Evolutionary conservation across 1,284 basidiomycete species (phyloP), one percentile per base, ranked within the genome.

Genomic region (Anthracocystis walkeri): DNA sequence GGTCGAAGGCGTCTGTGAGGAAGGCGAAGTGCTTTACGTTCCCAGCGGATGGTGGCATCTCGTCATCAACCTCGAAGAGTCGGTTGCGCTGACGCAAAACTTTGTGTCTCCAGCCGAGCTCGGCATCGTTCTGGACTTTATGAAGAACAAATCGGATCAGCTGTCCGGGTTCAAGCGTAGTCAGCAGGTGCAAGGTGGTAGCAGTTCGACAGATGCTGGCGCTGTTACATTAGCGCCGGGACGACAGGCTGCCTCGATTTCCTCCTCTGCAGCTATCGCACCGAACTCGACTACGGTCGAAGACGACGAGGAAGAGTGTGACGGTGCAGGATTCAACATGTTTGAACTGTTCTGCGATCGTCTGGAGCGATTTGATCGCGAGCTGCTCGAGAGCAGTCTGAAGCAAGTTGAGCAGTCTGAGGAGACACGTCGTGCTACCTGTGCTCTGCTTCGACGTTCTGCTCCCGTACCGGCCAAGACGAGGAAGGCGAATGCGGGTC

Each of bases 1-100:
- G 73, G 56, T 85, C 5, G 83, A 86, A 49, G 87, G 86, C 2
- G 83, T 87, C 4, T 87, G 87, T 72, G 70, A 65, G 21, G 80
- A 74, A 23, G 86, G 86, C 18, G 85, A 86, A 64, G 82, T 84
- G 51, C 78, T 86, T 51, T 86, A 85, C 53, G 82, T 86, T 2
- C 84, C 84, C 18, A 79, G 77, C 52, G 84, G 84, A 8, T 85
- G 79, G 85, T 75, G 73, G 83, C 83, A 77, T 76, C 74, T 77
- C 33, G 82, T 82, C 49, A 63, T 80, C 60, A 84, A 84, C 54
- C 67, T 72, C 14, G 60, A 66, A 53, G 78, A 81, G 51, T 80
- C 67, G 5, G 85, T 87, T 8, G 87, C 87, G 2, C 78, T 87
- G 40, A 87, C 87, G 7, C 87, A 87, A 67, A 87, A 87, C 77